Base-by-base conservation (phyloP, 768 basidiomycete genomes). In the Pleurotus pulmonarius region DNA sequence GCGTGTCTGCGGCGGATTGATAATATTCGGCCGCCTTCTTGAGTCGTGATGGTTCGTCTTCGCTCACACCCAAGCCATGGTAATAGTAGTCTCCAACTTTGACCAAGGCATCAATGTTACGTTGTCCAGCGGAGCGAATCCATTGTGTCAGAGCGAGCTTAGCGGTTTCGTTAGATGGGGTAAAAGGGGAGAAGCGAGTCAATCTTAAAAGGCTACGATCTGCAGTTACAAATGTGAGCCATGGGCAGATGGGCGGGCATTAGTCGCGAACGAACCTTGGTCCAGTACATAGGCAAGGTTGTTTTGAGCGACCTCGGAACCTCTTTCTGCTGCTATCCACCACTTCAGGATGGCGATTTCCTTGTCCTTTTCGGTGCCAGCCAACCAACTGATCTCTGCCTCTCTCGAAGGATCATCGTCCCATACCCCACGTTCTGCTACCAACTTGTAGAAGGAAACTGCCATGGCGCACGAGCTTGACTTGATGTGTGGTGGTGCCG, bases 11-110 rank as follows among this genome's bases (percentile, higher is more conserved):
- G 3, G 97, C 97, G 26, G 91, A 89, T 66, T 92, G 94, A 65
- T 99, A 99, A 67, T 92, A 98, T 24, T 87, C 84, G 0, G 91
- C 94, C 0, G 97, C 97, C 63, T 94, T 94, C 68, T 96, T 94
- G 67, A 86, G 85, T 15, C 90, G 82, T 16, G 76, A 64, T 1
- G 75, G 64, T 62, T 87, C 83, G 56, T 86, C 86, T 58, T 87
- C 82, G 4, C 81, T 73, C 1, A 93, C 86, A 9, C 92, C 94
- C 3, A 94, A 78, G 0, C 94, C 94, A 60, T 92, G 86, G 65
- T 92, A 98, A 71, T 95, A 96, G 68, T 98, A 97, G 68, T 99
- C 97, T 39, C 94, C 97, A 4, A 98, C 94, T 78, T 98, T 99
- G 59, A 99, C 94, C 57, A 98, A 78, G 9, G 97, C 89, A 65